phyloP scores from a whole-genome alignment of 2,329 filamentous ascomycete genomes.

The Clathrospora elynae region DNA sequence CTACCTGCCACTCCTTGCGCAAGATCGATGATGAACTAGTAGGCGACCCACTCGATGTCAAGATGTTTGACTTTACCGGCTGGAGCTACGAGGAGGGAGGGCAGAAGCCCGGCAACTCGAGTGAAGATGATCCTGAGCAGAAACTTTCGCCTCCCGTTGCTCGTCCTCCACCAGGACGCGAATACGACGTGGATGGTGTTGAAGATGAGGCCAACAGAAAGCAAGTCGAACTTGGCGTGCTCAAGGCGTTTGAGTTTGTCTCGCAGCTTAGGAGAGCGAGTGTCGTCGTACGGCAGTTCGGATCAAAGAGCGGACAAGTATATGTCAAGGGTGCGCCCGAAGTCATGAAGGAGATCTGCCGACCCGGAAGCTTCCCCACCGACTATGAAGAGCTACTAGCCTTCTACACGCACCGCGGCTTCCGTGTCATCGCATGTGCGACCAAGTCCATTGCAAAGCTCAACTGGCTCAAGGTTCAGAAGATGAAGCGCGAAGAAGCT shows the following conservation, averaged over 20 bases:
- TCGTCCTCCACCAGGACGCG: constrained; percentile 69
- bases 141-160: constrained; percentile 87
- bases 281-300: constrained; percentile 88
- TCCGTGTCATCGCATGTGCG: constrained; percentile 93
- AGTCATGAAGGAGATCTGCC: constrained; percentile 93
- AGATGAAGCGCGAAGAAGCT: constrained; percentile 84
- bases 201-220: constrained; percentile 52
- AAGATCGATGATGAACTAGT: constrained; percentile 86
- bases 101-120: constrained; percentile 63
- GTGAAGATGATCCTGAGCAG: constrained; percentile 77
- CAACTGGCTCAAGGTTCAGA: constrained; percentile 92
- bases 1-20: constrained; percentile 91
- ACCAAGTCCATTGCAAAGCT: constrained; percentile 85
- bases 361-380: constrained; percentile 77
- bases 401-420: constrained; percentile 93
- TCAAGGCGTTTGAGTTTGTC: constrained; percentile 93
- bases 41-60: constrained; percentile 91
- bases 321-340: constrained; percentile 98
- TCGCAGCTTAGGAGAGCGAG: constrained; percentile 90
- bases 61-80: constrained; percentile 97
- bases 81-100: constrained; percentile 93
- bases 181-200: constrained; percentile 62
- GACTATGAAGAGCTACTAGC: constrained; percentile 90
- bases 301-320: constrained; percentile 79
- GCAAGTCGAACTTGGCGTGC: constrained; percentile 82